Conservation (phyloP, 164 flowering plant species). For the Hamamelis virginiana region DNA sequence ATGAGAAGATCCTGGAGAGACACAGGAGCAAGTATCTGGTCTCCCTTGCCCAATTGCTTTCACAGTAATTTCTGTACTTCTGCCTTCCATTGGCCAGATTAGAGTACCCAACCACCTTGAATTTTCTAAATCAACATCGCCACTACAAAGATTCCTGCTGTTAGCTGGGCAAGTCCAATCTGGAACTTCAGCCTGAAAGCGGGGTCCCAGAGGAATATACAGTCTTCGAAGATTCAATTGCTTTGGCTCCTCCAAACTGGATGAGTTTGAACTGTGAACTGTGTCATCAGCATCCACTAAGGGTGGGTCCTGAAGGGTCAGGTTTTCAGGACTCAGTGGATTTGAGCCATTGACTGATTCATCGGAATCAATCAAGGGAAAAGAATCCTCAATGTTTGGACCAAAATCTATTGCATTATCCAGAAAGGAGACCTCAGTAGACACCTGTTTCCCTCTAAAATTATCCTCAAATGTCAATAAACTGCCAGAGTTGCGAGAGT, state of each 20-base stretch:
- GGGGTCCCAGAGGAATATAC: slow-evolving; percentile 41
- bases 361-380: slow-evolving; percentile 16
- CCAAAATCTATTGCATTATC: slow-evolving; percentile 9
- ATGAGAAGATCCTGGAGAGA: slow-evolving; percentile 27
- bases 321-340: slow-evolving; percentile 9
- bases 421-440: slow-evolving; percentile 4
- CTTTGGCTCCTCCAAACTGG: slow-evolving; percentile 3
- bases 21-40: slow-evolving; percentile 31
- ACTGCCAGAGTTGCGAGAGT: slow-evolving; percentile 14
- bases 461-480: slow-evolving; percentile 12
- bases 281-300: slow-evolving; percentile 14
- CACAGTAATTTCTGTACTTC: background rate
- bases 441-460: slow-evolving; percentile 15
- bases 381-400: background rate
- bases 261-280: slow-evolving; percentile 10
- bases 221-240: slow-evolving; percentile 12
- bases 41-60: slow-evolving; percentile 33
- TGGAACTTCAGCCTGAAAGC: slow-evolving; percentile 50
- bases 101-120: slow-evolving; percentile 42
- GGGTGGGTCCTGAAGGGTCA: background rate
- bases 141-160: background rate
- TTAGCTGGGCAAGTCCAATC: slow-evolving; percentile 24
- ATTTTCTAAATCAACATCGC: slow-evolving; percentile 13
- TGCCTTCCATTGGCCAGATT: slow-evolving; percentile 33
- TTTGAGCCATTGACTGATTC: slow-evolving; percentile 20